A percentile compares a stretch with the other conserved stretches of the same genome.
These are phyloP conservation scores for Bonia amplexicaulis DNA, from an alignment of 176 grass and related monocot species.

Conservation along the genomic window DNA sequence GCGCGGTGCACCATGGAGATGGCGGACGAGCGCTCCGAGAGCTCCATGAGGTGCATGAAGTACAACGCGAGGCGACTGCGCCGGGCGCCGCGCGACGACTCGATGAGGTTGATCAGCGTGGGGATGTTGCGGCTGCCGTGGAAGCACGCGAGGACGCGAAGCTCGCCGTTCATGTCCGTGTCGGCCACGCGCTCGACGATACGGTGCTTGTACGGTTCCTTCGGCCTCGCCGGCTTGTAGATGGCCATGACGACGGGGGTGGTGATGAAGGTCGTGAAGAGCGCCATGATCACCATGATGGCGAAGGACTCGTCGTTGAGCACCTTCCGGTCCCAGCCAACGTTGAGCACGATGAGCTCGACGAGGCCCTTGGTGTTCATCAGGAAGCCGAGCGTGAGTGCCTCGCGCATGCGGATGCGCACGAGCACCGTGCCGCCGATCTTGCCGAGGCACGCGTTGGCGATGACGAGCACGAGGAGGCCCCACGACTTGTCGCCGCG, in stretches of 20 bases:
- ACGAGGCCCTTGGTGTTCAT: slow-evolving; percentile 15
- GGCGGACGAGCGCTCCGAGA: too few species aligned
- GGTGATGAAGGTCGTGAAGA: slow-evolving; percentile 48
- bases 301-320: slow-evolving; percentile 49
- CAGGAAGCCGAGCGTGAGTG: not conserved
- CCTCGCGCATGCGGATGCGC: not conserved
- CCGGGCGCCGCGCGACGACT: too few species aligned
- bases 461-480: not conserved
- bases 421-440: not conserved
- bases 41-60: too few species aligned
- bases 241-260: slow-evolving; percentile 31
- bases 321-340: slow-evolving; percentile 19
- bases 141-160: too few species aligned
- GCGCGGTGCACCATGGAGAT: too few species aligned
- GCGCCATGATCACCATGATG: slow-evolving; percentile 46
- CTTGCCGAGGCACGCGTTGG: not conserved
- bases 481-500: not conserved
- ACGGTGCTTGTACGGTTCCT: too few species aligned
- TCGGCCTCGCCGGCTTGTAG: not conserved
- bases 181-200: too few species aligned
- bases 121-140: too few species aligned
- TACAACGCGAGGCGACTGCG: too few species aligned
- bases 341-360: slow-evolving; percentile 23
- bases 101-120: too few species aligned
- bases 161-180: too few species aligned